Percentiles rank a stretch among this genome's conserved stretches.
Conservation (phyloP, 2,329 filamentous ascomycete species). For the Xylaria sp. region DNA sequence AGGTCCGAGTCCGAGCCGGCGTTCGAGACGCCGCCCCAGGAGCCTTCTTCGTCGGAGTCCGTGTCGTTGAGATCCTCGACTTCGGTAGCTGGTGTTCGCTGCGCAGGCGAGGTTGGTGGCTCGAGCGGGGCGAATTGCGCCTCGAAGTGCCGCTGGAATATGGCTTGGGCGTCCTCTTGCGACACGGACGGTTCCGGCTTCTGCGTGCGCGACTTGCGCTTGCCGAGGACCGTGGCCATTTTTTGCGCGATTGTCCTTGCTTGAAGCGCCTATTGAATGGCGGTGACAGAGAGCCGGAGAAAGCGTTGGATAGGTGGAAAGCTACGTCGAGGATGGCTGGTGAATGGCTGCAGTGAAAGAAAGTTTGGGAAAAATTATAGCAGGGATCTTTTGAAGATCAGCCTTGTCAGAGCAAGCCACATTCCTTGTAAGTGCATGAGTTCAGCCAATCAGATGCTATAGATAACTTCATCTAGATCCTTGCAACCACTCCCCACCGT, state of each 20-base stretch:
- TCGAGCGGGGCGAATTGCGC: slow-evolving; percentile 78
- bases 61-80: slow-evolving; percentile 42
- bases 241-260: not conserved
- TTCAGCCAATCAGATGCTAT: slow-evolving; percentile 21
- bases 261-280: too few species aligned
- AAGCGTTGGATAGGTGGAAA: too few species aligned
- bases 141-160: slow-evolving; percentile 86
- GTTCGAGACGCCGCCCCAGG: slow-evolving; percentile 67
- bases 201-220: slow-evolving; percentile 48
- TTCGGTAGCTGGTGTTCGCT: slow-evolving; percentile 18
- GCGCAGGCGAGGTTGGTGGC: slow-evolving; percentile 21
- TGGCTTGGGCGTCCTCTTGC: slow-evolving; percentile 65
- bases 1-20: slow-evolving; percentile 41
- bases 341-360: not conserved
- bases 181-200: slow-evolving; percentile 35
- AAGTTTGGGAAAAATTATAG: slow-evolving; percentile 16
- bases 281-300: too few species aligned
- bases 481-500: slow-evolving; percentile 29
- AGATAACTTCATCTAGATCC: slow-evolving; percentile 2
- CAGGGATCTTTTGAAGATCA: slow-evolving; percentile 2
- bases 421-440: too few species aligned
- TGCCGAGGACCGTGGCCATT: slow-evolving; percentile 52
- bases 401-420: slow-evolving; percentile 8
- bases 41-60: slow-evolving; percentile 34
- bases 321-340: too few species aligned